Base-by-base conservation (phyloP, 2,329 filamentous ascomycete species). In the Cadophora gregata region DNA sequence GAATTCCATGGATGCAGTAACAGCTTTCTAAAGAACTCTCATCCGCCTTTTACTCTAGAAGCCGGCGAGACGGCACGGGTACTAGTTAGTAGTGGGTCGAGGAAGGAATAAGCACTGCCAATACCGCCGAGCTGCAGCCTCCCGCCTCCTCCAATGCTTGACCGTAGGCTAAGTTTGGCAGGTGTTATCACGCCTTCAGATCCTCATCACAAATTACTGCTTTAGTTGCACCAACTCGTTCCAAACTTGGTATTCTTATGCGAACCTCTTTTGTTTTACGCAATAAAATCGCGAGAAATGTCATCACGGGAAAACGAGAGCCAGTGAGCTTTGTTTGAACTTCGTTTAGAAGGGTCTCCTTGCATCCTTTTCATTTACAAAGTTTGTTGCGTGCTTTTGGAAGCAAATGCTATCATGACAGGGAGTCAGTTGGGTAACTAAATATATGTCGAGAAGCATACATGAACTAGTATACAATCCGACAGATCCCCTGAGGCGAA, bases 101-200 rank as follows among this genome's bases (percentile, higher is more conserved):
- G 4, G 27, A 21, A 31, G 33, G 19, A 50, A 25, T 53, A 53
- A 53, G 50, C 50, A 53, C 50, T 53, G 27, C 50, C 50, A 53
- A 53, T 53, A 31, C 16, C 50, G 50, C 50, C 50, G 50, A 29
- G 24, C 48, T 51, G 48, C 48, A 51, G 48, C 48, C 24, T 53
- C 50, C 50, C 50, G 50, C 50, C 27, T 27, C 50, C 27, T 53
- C 50, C 16, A 31, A 53, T 31, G 50, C 50, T 53, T 33, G 27
- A 53, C 25, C 50, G 19, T 53, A 53, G 25, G 25, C 50, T 53
- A n/a, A 31, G 14, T n/a, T 53, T 31, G 50, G 50, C 25, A 53
- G 50, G 50, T 53, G 50, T 25, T 31, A 53, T 53, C 50, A 53
- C 50, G 25, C 25, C 25, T 31, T 53, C 50, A 50, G 50, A 53